A percentile compares a stretch with the other conserved stretches of the same genome.
phyloP scores from a whole-genome alignment of 305 asterid genomes.

The Fraxinus angustifolia region DNA sequence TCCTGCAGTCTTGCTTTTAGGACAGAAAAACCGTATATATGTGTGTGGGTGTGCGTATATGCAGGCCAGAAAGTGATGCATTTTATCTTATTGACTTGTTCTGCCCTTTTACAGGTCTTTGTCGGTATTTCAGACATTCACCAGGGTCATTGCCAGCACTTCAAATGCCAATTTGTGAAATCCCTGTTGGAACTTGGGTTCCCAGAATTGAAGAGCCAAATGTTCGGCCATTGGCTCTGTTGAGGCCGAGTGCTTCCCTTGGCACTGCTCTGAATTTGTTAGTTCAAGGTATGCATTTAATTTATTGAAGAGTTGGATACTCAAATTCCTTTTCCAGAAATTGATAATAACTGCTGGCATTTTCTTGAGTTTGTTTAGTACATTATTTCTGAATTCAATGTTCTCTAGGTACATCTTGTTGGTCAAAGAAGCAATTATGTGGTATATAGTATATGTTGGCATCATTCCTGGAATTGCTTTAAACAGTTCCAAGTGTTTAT shows the following conservation, averaged over 20 bases:
- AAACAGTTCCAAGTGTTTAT: neutral
- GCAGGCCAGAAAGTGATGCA: neutral
- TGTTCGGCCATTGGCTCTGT: conserved; percentile 69
- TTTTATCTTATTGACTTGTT: neutral
- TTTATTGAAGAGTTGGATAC: neutral
- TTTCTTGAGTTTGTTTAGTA: neutral
- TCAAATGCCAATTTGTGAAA: conserved; percentile 61
- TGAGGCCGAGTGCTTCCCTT: conserved; percentile 81
- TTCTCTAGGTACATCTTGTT: neutral
- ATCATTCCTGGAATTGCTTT: neutral
- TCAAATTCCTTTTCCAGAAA: neutral
- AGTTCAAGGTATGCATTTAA: conserved; percentile 60
- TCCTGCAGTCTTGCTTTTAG: neutral
- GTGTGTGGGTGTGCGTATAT: neutral
- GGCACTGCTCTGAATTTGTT: conserved; percentile 67
- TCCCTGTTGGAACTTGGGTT: conserved; percentile 87
- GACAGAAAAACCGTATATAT: neutral
- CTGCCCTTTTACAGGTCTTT: conserved; percentile 62
- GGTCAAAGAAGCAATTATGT: neutral
- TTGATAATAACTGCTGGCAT: neutral
- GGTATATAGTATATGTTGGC: neutral
- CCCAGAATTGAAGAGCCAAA: conserved; percentile 72
- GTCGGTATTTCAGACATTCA: conserved; percentile 76
- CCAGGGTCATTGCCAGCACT: conserved; percentile 70
- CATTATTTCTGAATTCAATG: neutral